Evolutionary conservation across 306 rosid species (phyloP), one percentile per base, ranked within the genome.

Genomic region (Calophaca sinica): DNA sequence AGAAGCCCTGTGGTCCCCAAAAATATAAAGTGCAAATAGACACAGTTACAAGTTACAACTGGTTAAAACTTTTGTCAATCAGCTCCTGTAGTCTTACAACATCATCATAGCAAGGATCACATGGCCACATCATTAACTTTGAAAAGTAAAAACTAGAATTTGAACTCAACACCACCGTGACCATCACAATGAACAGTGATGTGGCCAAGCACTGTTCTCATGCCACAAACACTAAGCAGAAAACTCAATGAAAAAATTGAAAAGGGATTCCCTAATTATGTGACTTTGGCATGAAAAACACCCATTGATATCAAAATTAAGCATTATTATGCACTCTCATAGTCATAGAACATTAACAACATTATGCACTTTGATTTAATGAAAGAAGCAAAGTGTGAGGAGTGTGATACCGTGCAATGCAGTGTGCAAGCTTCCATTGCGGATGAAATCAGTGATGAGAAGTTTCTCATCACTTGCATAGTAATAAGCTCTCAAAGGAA

Each of bases 391-490:
- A n/a, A 52, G 63, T 49, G 48, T 28, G 44, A 44, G 78, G 15
- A 64, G 3, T 13, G 68, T 42, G 68, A 76, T 87, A 88, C 94
- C 94, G 15, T 86, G 94, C 5, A 91, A 78, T 0, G 83, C 88
- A 14, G 83, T 12, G 84, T 88, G 81, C 87, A 92, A 80, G 89
- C 87, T 88, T 41, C 96, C 96, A 42, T 89, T 92, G 68, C 91
- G 92, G 42, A 92, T 80, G 84, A 83, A 92, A 77, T 89, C 97
- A 32, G 85, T 82, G 35, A 92, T 79, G 31, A 92, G 66, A 0
- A 92, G 81, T 63, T 89, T 92, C 91, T 92, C 97, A 72, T 92
- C 93, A 33, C 35, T 62, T 0, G 96, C 93, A 74, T 78, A 88
- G 72, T 92, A 89, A 73, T 89, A 89, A 48, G 97, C 97, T 77